Conservation (phyloP, 2,329 filamentous ascomycete species). For the Fusarium sp. region DNA sequence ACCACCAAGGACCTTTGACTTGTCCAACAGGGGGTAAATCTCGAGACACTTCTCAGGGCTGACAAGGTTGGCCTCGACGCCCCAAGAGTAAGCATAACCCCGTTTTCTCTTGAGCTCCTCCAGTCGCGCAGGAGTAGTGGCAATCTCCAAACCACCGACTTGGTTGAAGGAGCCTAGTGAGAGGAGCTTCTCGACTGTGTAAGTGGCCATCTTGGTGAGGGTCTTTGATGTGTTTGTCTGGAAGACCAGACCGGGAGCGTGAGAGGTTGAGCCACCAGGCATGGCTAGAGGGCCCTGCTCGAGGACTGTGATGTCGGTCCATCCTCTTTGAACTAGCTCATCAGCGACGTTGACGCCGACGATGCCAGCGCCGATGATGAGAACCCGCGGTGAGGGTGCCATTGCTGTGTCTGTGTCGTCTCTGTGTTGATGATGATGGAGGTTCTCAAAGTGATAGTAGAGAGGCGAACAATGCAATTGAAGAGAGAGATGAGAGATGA, state of each 20-base stretch:
- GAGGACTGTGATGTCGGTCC: slow-evolving; percentile 71
- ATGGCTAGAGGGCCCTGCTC: slow-evolving; percentile 72
- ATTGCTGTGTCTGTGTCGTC: slow-evolving; percentile 15
- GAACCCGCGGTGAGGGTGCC: slow-evolving; percentile 56
- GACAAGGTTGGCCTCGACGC: slow-evolving; percentile 65
- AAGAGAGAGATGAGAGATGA: not conserved
- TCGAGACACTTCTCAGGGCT: slow-evolving; percentile 62
- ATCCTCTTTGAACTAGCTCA: slow-evolving; percentile 71
- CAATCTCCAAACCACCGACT: slow-evolving; percentile 71
- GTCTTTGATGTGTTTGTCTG: slow-evolving; percentile 69
- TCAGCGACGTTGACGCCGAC: slow-evolving; percentile 73
- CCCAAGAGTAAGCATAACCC: slow-evolving; percentile 70
- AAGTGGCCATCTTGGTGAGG: slow-evolving; percentile 68
- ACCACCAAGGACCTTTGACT: slow-evolving; percentile 65
- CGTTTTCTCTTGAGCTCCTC: slow-evolving; percentile 72
- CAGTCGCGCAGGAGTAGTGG: slow-evolving; percentile 67
- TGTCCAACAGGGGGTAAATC: slow-evolving; percentile 66
- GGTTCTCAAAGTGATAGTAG: not conserved
- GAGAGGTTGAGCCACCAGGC: slow-evolving; percentile 73
- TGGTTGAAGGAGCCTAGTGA: slow-evolving; percentile 71
- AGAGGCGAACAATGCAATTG: not conserved
- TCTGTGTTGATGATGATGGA: not conserved
- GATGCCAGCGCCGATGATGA: slow-evolving; percentile 72
- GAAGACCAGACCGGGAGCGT: slow-evolving; percentile 72
- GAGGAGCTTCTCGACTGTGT: slow-evolving; percentile 70